These are phyloP conservation scores for Salix koriyanagi DNA, from an alignment of 345 rosid genomes.

Conservation along the genomic window DNA sequence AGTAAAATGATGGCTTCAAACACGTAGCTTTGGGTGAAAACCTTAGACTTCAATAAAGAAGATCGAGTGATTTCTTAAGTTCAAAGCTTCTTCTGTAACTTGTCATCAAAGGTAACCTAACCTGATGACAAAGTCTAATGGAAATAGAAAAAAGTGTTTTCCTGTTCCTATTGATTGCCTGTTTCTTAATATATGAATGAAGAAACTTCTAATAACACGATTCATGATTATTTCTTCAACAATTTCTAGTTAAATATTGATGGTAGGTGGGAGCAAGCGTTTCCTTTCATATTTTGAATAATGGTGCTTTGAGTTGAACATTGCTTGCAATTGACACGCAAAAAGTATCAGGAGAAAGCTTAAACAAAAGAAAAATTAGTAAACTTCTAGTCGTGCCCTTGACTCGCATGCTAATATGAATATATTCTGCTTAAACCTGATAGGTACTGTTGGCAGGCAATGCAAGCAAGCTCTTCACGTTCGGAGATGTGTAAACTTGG, in stretches of 20 bases:
- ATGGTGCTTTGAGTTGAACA: neutral
- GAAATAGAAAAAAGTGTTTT: neutral
- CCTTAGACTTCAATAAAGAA: neutral
- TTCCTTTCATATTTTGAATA: neutral
- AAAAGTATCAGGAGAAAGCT: neutral
- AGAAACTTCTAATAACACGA: constrained; percentile 15
- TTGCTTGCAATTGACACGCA: neutral
- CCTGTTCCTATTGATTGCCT: constrained; percentile 22
- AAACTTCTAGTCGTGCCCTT: neutral
- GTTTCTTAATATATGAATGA: constrained; percentile 11
- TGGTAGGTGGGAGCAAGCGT: constrained; percentile 21
- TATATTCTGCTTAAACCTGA: neutral
- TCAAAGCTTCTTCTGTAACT: constrained; percentile 29
- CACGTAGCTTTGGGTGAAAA: constrained; percentile 9
- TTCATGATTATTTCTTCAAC: constrained; percentile 25
- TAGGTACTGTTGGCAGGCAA: neutral
- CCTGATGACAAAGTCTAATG: neutral
- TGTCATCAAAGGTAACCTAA: constrained; percentile 27
- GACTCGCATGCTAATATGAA: neutral
- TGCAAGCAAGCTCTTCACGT: neutral
- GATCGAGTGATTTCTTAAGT: constrained; percentile 24
- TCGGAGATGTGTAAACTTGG: neutral
- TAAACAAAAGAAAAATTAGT: neutral
- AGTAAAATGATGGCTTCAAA: constrained; percentile 18
- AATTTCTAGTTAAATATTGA: neutral